Evolutionary conservation across 1,284 basidiomycete species (phyloP).

Genomic region (Singerocomus inundabilis): DNA sequence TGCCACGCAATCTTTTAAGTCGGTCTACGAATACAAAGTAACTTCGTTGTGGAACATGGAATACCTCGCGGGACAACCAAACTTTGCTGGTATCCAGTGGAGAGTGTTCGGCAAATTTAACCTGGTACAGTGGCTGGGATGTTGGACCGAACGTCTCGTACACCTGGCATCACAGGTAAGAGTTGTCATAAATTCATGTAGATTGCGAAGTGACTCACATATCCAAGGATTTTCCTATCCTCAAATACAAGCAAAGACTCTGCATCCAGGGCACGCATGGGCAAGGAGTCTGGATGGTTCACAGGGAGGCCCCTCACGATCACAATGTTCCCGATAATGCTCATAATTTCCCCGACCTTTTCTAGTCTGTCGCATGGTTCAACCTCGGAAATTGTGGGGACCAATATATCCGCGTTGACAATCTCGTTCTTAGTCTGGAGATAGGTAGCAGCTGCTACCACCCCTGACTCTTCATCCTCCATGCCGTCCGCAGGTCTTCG

Average conservation of each 20-base stretch:
- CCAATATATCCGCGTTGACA: slow-evolving; percentile 44
- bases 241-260: slow-evolving; percentile 87
- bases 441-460: slow-evolving; percentile 40
- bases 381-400: slow-evolving; percentile 60
- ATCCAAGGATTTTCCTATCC: slow-evolving; percentile 79
- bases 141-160: slow-evolving; percentile 92
- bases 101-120: slow-evolving; percentile 62
- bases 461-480: slow-evolving; percentile 51
- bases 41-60: slow-evolving; percentile 75
- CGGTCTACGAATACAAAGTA: slow-evolving; percentile 75
- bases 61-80: slow-evolving; percentile 58
- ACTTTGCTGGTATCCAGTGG: slow-evolving; percentile 58
- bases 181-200: not conserved
- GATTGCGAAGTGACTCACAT: slow-evolving; percentile 50
- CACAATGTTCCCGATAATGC: slow-evolving; percentile 64
- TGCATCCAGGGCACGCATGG: slow-evolving; percentile 68
- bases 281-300: slow-evolving; percentile 41
- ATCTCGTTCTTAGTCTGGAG: slow-evolving; percentile 67
- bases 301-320: slow-evolving; percentile 64
- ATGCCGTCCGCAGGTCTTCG: slow-evolving; percentile 20
- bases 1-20: slow-evolving; percentile 69
- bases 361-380: slow-evolving; percentile 60
- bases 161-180: slow-evolving; percentile 46
- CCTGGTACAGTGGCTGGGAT: slow-evolving; percentile 78
- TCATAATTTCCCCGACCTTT: slow-evolving; percentile 73